Evolutionary conservation across 805 yeast genomes (phyloP), one percentile per base, ranked within the genome.

Genomic region (Hanseniaspora lindneri): DNA sequence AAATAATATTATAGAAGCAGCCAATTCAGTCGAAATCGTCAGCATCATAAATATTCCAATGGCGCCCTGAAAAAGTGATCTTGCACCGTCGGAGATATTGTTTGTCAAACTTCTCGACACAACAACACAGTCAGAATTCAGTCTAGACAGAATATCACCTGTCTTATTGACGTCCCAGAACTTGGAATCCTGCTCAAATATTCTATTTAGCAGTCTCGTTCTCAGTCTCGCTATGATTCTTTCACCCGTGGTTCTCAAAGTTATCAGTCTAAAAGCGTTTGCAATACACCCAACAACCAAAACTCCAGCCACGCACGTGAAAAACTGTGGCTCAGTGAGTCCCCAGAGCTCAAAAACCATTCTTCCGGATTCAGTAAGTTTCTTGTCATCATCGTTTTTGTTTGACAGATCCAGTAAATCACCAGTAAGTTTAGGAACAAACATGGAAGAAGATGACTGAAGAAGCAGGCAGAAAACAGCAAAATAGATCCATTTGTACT

Each of bases 41-140:
- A 84, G 69, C 97, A 89, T 89, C 95, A 88, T 86, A 3, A 84
- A 75, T 41, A 88, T 67, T 6, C 96, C 97, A 35, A 85, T 94
- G 41, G 75, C 69, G 1, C 95, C 95, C 56, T 86, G 78, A 19
- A 89, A 76, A 1, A 79, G 62, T 0, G 96, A 79, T 51, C 96
- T 69, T 32, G 87, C 72, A n/a, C 97, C 97, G 61, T 89, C 96
- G 50, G 92, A 80, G 21, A 89, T 72, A 61, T 89, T 88, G 55
- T 83, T 89, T 29, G 96, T 85, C 17, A 89, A 76, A 0, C 95
- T 78, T 57, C 80, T 77, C 6, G 95, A 75, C 13, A 89, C 94
- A 39, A 89, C 77, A 27, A 87, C 85, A 1, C 96, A 83, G 61
- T 89, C 97, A 36, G 84, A 81, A 4, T 92, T 82, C 41, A 89